Base-by-base conservation (phyloP, 805 yeast genomes). In the Clavispora phyllophila region DNA sequence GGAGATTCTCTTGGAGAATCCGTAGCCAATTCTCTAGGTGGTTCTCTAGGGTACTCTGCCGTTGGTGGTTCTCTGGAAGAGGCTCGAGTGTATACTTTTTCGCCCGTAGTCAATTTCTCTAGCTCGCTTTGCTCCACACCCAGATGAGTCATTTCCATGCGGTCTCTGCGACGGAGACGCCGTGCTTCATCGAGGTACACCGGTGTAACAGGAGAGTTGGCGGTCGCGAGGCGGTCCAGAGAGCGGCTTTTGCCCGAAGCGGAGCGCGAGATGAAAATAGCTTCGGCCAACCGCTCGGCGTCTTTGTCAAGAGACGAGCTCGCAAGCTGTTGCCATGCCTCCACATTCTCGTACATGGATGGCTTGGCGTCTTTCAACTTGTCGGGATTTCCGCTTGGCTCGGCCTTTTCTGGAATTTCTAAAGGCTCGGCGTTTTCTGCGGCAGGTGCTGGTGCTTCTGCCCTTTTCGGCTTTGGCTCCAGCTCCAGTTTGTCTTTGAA, bases 241-340 rank as follows among this genome's bases (percentile, higher is more conserved):
- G 33, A 15, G 5, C 33, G 33, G 32, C 36, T 14, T 7, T 25
- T 15, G 14, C 42, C 40, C 20, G 44, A 27, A 9, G 37, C 20
- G 5, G 46, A 43, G 18, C 51, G 53, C 8, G 56, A 51, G 0
- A 62, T 61, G 45, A 70, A 70, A n/a, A 70, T 68, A 49, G 67
- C 73, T 41, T 68, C 72, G 1, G 58, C 73, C 37, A 70, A 53
- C 37, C 55, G 61, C 43, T 60, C 69, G 3, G 74, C 68, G 27
- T 61, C 55, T 19, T 50, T 56, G 42, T 63, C 65, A 18, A 60
- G 54, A 7, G 49, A 46, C 0, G 54, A 37, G 5, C 33, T 15
- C 2, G 53, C 50, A 31, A 41, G 55, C 25, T 48, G 55, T 39
- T 65, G 62, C 75, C 75, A 69, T 1, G 72, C 69, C 42, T 69